Conservation (phyloP, 1,284 basidiomycete species). For the Ustilago nuda region DNA sequence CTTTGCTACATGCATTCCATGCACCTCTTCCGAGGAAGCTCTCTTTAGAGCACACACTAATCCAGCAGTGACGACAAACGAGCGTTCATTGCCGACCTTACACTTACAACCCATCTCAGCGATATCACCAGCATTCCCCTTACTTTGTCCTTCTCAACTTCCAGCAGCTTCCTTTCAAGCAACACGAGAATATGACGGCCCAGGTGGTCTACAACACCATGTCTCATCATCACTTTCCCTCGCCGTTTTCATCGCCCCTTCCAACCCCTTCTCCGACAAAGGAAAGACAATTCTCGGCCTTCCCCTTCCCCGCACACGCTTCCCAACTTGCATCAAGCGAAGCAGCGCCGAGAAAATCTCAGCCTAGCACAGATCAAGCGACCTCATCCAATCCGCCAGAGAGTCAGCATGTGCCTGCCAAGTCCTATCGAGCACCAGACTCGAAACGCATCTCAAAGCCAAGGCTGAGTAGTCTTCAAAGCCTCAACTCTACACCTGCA, state of each 20-base stretch:
- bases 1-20: constrained; percentile 12
- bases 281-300: constrained; percentile 21
- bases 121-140: not conserved
- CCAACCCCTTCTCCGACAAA: constrained; percentile 40
- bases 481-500: constrained; percentile 46
- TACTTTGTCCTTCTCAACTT: not conserved
- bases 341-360: constrained; percentile 12
- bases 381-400: not conserved
- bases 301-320: constrained; percentile 11
- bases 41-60: constrained; percentile 14
- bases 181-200: constrained; percentile 33
- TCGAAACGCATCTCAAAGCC: constrained; percentile 27
- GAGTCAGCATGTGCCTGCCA: constrained; percentile 3
- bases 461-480: constrained; percentile 42
- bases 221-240: constrained; percentile 41
- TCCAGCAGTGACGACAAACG: too few relatives aligned
- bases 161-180: not conserved
- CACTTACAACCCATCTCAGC: too few relatives aligned
- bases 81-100: too few relatives aligned
- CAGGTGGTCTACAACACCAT: constrained; percentile 39
- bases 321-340: constrained; percentile 4
- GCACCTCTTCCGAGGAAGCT: constrained; percentile 16
- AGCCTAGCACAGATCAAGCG: not conserved
- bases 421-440: constrained; percentile 11
- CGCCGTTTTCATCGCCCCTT: constrained; percentile 36